Percentiles rank a stretch among this genome's conserved stretches.
These are phyloP conservation scores for Sorghum bicolor DNA, from an alignment of 176 grass and related monocot genomes.

Conservation along the genomic window Sorghum_bicolor_NCBIv3 NC_012876.2:62442001-62442500, in stretches of 20 bases:
- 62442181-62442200: too few species aligned
- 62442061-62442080: neutral
- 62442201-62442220: neutral
- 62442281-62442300: neutral
- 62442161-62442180: neutral
- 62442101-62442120: neutral
- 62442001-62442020: neutral
- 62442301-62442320: neutral
- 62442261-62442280: neutral
- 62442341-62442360: neutral
- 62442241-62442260: neutral
- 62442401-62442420: neutral
- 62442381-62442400: neutral
- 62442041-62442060: conserved; percentile 9
- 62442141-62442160: neutral
- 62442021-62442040: neutral
- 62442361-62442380: neutral
- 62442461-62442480: neutral
- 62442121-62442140: neutral
- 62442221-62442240: neutral
- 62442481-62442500: neutral
- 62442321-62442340: neutral
- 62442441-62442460: neutral
- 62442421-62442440: neutral
- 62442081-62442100: neutral